Evolutionary conservation across 1,284 basidiomycete genomes (phyloP), one percentile per base, ranked within the genome.

Genomic region (Rhodotorula sp.): DNA sequence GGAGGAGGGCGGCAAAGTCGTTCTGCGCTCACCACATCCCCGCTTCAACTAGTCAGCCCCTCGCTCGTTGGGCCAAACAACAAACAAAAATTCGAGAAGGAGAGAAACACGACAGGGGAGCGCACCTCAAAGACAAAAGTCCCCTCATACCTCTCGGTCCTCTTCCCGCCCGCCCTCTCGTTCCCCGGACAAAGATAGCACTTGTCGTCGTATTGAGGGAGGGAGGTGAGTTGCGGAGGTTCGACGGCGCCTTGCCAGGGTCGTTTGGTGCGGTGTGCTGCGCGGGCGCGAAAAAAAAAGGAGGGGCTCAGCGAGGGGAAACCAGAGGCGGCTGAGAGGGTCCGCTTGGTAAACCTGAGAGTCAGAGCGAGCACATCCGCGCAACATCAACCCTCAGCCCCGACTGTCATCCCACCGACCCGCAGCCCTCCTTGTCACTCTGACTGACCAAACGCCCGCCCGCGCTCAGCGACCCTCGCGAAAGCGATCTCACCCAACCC

Each of bases 101-200:
- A n/a, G n/a, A n/a, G n/a, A n/a, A n/a, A n/a, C n/a, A n/a, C n/a
- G n/a, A n/a, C n/a, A n/a, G 60, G 61, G 6, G 6, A 70, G 30
- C 68, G 32, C 32, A 79, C 78, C 72, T 79, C 78, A 48, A 78
- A 79, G 13, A 78, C 76, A 63, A 85, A 88, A 4, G 90, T 93
- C 27, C 86, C 81, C 10, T 83, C 79, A 81, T 94, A 97, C 20
- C 81, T 72, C 4, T 87, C 88, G 78, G 94, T 96, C 67, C 80
- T 79, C 68, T 86, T 81, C 0, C 92, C 93, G 10, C 88, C 88
- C 1, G 89, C 87, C n/a, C 94, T 86, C 32, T 81, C 78, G 79
- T 97, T 96, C 24, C 92, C 88, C 0, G 94, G 94, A 77, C 94
- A 98, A 54, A 97, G 86, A 80, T 93, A 95, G 79, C 94, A 98